These are phyloP conservation scores for Fusarium pseudoanthophilum DNA, from an alignment of 2,329 filamentous ascomycete genomes.

Conservation along the genomic window DNA sequence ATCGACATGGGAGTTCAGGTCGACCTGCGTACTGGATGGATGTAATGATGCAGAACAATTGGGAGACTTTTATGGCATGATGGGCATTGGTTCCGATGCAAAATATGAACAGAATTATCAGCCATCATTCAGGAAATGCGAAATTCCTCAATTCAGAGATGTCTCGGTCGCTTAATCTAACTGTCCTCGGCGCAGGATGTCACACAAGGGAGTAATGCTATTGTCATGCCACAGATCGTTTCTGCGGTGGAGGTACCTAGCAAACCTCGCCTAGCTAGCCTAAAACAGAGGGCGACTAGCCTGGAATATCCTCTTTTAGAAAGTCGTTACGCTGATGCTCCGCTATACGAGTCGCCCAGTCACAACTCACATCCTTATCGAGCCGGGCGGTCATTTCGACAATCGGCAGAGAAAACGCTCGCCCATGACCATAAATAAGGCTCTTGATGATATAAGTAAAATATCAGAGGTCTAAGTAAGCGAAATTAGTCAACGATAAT, in stretches of 20 bases:
- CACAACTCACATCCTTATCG: background rate
- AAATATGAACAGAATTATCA: background rate
- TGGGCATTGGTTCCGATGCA: accelerated
- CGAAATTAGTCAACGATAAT: background rate
- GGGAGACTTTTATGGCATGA: background rate
- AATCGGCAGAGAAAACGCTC: accelerated
- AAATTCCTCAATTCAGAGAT: background rate
- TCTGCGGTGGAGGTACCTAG: too few relatives aligned
- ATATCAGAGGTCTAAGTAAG: accelerated
- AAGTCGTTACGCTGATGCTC: background rate
- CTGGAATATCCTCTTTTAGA: background rate
- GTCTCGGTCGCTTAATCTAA: background rate
- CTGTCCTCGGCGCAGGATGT: background rate
- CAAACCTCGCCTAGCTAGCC: background rate
- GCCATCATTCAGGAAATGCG: accelerated
- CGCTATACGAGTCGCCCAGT: background rate
- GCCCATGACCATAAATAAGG: accelerated
- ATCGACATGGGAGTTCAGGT: accelerated
- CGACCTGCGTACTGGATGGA: background rate
- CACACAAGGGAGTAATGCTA: background rate
- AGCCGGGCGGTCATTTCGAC: accelerated
- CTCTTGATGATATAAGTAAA: accelerated
- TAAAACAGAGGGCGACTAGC: background rate
- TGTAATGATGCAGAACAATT: background rate
- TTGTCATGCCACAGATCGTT: accelerated